Percentiles rank a stretch among this genome's conserved stretches.
phyloP scores from a whole-genome alignment of 2,329 filamentous ascomycete species.

The Aspergillus arachidicola region DNA sequence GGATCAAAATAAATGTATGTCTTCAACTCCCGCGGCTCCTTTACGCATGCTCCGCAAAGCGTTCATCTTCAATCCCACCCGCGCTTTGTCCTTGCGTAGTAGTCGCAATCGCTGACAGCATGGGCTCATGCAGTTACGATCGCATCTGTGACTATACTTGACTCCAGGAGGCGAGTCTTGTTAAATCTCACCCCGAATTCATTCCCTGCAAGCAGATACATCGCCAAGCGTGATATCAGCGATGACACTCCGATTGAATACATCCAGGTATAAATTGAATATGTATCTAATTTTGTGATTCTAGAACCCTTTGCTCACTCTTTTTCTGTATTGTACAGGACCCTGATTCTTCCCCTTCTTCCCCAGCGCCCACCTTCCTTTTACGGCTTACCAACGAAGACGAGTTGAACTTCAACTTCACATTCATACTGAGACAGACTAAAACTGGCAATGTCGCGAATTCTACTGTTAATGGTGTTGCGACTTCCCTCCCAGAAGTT shows the following conservation, averaged over 20 bases:
- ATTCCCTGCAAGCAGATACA: conserved; percentile 80
- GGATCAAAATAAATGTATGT: conserved; percentile 85
- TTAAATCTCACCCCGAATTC: conserved; percentile 81
- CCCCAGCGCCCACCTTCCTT: conserved; percentile 68
- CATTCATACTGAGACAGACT: conserved; percentile 72
- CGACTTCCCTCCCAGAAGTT: conserved; percentile 52
- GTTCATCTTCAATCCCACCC: not conserved
- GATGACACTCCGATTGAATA: conserved; percentile 84
- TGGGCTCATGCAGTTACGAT: conserved; percentile 69
- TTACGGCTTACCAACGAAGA: conserved; percentile 88
- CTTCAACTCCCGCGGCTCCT: conserved; percentile 10
- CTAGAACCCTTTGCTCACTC: not conserved
- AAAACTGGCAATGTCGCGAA: conserved; percentile 54
- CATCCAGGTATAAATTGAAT: conserved; percentile 69
- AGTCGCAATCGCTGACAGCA: conserved; percentile 1
- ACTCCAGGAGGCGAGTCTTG: conserved; percentile 74
- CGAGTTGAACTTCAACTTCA: conserved; percentile 90
- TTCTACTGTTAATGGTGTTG: conserved; percentile 52
- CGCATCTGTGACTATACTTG: conserved; percentile 79
- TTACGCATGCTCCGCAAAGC: not conserved
- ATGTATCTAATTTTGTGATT: not conserved
- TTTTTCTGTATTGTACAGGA: conserved; percentile 61
- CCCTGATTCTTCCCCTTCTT: conserved; percentile 62
- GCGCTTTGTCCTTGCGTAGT: not conserved
- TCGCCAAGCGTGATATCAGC: conserved; percentile 69